phyloP scores from a whole-genome alignment of 1,284 basidiomycete genomes.

The Rhodotorula glutinis region DNA sequence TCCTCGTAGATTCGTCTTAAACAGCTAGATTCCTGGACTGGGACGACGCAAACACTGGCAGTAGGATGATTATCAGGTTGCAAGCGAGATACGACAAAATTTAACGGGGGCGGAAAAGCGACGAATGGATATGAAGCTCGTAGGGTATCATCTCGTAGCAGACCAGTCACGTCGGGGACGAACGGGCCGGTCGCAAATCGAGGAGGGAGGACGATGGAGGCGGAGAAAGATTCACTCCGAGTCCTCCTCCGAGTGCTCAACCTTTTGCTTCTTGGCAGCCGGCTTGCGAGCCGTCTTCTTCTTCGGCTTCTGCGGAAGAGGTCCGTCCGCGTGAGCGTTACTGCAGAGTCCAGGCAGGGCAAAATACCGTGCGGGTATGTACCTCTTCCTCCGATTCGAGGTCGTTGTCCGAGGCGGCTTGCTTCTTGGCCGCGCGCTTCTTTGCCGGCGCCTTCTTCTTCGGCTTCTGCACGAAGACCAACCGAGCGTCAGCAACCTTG shows the following conservation, averaged over 20 bases:
- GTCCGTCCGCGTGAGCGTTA: no score
- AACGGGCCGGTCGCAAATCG: neutral
- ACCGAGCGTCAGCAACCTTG: no score
- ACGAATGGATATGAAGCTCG: no score
- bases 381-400: neutral
- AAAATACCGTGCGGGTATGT: neutral
- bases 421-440: constrained; percentile 9
- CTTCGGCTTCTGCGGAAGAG: neutral
- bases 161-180: neutral
- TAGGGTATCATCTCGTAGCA: no score
- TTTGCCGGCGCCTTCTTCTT: constrained; percentile 9
- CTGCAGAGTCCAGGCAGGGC: no score
- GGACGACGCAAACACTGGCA: no score
- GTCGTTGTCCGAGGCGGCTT: neutral
- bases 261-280: constrained; percentile 12
- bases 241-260: constrained; percentile 17
- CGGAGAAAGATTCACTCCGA: neutral
- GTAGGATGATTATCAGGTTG: no score
- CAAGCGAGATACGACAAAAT: no score
- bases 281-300: constrained; percentile 15
- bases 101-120: no score
- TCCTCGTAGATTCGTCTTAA: no score
- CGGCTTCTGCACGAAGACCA: neutral
- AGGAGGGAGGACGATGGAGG: neutral
- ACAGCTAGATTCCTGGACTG: no score